These are phyloP conservation scores for Rhexocercosporidium sp. DNA, from an alignment of 2,329 filamentous ascomycete species.

Conservation along the genomic window DNA sequence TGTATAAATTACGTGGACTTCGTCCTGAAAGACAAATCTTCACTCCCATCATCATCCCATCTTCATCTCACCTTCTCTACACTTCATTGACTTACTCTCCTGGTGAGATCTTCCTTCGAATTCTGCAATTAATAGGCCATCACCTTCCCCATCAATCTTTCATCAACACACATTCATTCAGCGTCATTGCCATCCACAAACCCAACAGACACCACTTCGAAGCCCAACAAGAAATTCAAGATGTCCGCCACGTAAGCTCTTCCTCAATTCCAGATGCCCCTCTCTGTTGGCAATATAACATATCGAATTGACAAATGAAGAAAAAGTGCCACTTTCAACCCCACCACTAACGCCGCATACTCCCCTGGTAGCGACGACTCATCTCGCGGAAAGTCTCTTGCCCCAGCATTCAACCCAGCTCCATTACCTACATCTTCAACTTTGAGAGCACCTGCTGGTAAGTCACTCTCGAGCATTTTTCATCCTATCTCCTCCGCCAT, in stretches of 20 bases:
- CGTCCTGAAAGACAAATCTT: slow-evolving; percentile 18
- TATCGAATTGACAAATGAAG: not conserved
- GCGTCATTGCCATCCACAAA: slow-evolving; percentile 1
- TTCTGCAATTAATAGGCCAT: slow-evolving; percentile 16
- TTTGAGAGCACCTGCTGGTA: slow-evolving; percentile 46
- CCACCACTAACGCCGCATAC: slow-evolving; percentile 43
- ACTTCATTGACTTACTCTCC: slow-evolving; percentile 25
- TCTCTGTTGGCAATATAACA: too few relatives aligned
- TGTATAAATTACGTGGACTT: slow-evolving; percentile 12
- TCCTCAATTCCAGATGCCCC: not conserved
- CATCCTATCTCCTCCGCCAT: too few relatives aligned
- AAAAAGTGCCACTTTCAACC: slow-evolving; percentile 31
- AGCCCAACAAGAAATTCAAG: slow-evolving; percentile 10
- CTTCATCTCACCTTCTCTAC: too few relatives aligned
- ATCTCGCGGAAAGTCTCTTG: slow-evolving; percentile 44
- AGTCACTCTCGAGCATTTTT: slow-evolving; percentile 10
- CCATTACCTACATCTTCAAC: slow-evolving; percentile 46
- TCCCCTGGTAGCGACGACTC: slow-evolving; percentile 47
- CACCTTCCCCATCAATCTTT: slow-evolving; percentile 20
- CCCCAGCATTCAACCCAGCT: slow-evolving; percentile 30
- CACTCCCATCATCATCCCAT: slow-evolving; percentile 18
- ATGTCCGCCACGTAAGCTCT: slow-evolving; percentile 33
- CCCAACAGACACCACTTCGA: not conserved
- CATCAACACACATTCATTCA: slow-evolving; percentile 4
- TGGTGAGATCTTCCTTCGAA: slow-evolving; percentile 22